Evolutionary conservation across 1,139 yeast species (phyloP).

Genomic region (Geotrichum citri-aurantii): DNA sequence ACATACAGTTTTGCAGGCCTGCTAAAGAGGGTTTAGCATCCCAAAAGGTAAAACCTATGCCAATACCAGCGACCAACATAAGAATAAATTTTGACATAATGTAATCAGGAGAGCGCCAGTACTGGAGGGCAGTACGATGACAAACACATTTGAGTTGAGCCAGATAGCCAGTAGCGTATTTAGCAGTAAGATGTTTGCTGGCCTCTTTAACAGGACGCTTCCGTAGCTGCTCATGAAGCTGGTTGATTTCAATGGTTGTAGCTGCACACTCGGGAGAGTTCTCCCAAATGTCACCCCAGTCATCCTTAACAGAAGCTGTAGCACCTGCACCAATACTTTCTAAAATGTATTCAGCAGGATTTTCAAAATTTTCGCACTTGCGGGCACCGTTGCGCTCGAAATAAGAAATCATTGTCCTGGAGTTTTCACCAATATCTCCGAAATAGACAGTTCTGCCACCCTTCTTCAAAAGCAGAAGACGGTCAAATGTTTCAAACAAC

Average conservation of each 20-base stretch:
- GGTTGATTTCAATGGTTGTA: too few species aligned
- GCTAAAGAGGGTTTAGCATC: slow-evolving; percentile 44
- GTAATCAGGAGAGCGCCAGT: slow-evolving; percentile 39
- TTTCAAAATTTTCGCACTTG: slow-evolving; percentile 56
- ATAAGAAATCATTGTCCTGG: slow-evolving; percentile 51
- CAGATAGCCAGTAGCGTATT: slow-evolving; percentile 27
- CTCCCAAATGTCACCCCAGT: slow-evolving; percentile 60
- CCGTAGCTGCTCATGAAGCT: too few species aligned
- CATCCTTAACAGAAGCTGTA: slow-evolving; percentile 55
- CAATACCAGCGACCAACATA: slow-evolving; percentile 41
- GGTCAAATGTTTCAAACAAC: slow-evolving; percentile 65
- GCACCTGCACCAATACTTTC: slow-evolving; percentile 75
- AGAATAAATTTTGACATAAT: slow-evolving; percentile 23
- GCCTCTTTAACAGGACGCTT: too few species aligned
- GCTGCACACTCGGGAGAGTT: slow-evolving; percentile 45
- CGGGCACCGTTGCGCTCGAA: slow-evolving; percentile 63
- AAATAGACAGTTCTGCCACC: slow-evolving; percentile 76
- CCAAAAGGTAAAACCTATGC: slow-evolving; percentile 52
- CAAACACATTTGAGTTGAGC: slow-evolving; percentile 37
- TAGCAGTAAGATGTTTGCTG: too few species aligned
- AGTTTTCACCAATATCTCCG: slow-evolving; percentile 66
- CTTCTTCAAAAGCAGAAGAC: slow-evolving; percentile 58
- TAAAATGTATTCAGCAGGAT: slow-evolving; percentile 77
- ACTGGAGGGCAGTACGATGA: slow-evolving; percentile 34
- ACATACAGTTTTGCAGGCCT: slow-evolving; percentile 50